phyloP scores from a whole-genome alignment of 2,329 filamentous ascomycete genomes.

The Pezizomycotina sp. region DNA sequence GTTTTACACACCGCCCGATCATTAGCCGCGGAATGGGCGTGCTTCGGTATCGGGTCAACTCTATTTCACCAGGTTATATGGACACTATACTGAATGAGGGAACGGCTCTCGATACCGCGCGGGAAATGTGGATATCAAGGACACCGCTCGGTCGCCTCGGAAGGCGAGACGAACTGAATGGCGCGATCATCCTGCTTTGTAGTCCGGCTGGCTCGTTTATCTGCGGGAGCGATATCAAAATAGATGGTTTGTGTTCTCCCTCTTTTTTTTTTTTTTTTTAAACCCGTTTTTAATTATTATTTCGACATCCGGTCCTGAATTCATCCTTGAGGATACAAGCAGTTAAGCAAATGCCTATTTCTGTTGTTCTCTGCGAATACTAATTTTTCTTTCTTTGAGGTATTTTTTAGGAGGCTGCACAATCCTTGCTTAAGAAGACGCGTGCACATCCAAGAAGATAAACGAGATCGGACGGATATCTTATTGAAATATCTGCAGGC shows the following conservation, averaged over 20 bases:
- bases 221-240: constrained; percentile 58
- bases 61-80: constrained; percentile 74
- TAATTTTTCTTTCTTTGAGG: too few species aligned
- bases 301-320: too few species aligned
- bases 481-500: too few species aligned
- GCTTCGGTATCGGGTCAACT: constrained; percentile 65
- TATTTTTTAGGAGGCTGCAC: too few species aligned
- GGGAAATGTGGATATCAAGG: constrained; percentile 61
- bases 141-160: constrained; percentile 61
- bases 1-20: constrained; percentile 65
- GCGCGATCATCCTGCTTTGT: constrained; percentile 58
- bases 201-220: constrained; percentile 58
- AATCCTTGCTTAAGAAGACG: too few species aligned
- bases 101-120: constrained; percentile 60
- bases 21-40: constrained; percentile 69
- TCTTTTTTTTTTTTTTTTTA: background rate
- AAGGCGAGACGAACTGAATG: constrained; percentile 59
- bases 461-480: too few species aligned
- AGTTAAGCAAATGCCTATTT: too few species aligned
- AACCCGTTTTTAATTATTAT: too few species aligned
- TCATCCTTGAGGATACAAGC: too few species aligned
- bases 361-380: too few species aligned
- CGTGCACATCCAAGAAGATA: too few species aligned
- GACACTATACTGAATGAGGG: constrained; percentile 68
- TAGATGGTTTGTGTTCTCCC: constrained; percentile 33